phyloP scores from a whole-genome alignment of 306 rosid genomes.

The Leucaena leucocephala region DNA sequence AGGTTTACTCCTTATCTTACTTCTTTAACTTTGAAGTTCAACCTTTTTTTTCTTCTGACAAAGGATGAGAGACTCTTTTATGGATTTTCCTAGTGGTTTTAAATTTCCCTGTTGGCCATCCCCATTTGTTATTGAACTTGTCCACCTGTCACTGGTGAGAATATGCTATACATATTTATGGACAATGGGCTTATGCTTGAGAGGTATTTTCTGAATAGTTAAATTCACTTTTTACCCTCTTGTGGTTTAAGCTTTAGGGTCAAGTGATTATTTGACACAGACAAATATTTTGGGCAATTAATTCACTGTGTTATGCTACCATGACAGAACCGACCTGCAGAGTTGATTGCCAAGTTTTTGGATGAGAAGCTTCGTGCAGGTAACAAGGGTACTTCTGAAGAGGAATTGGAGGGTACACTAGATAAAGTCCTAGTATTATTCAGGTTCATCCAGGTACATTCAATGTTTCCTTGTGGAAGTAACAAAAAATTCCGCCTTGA shows the following conservation, averaged over 20 bases:
- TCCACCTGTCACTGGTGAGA: slow-evolving; percentile 5
- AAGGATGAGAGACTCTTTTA: slow-evolving; percentile 12
- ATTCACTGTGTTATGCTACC: slow-evolving; percentile 31
- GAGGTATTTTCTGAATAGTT: slow-evolving; percentile 25
- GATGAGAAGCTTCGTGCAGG: slow-evolving; percentile 99
- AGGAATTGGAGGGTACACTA: slow-evolving; percentile 94
- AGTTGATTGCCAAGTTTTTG: slow-evolving; percentile 93
- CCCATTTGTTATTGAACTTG: not conserved
- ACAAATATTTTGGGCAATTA: slow-evolving; percentile 21
- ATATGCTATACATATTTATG: slow-evolving; percentile 13
- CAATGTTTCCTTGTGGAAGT: slow-evolving; percentile 35
- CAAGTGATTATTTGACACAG: slow-evolving; percentile 13
- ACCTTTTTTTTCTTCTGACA: not conserved
- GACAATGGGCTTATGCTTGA: not conserved
- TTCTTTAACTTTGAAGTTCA: not conserved
- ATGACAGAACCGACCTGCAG: slow-evolving; percentile 95
- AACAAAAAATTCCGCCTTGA: slow-evolving; percentile 25
- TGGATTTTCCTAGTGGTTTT: not conserved
- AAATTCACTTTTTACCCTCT: slow-evolving; percentile 20
- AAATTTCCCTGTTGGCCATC: slow-evolving; percentile 13
- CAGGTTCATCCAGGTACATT: slow-evolving; percentile 92
- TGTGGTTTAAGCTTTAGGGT: slow-evolving; percentile 15
- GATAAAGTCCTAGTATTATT: slow-evolving; percentile 93
- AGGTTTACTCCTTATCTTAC: not conserved
- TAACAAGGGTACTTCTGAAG: slow-evolving; percentile 98